Evolutionary conservation across 345 rosid genomes (phyloP), one percentile per base, ranked within the genome.

Genomic region (Hevea brasiliensis): DNA sequence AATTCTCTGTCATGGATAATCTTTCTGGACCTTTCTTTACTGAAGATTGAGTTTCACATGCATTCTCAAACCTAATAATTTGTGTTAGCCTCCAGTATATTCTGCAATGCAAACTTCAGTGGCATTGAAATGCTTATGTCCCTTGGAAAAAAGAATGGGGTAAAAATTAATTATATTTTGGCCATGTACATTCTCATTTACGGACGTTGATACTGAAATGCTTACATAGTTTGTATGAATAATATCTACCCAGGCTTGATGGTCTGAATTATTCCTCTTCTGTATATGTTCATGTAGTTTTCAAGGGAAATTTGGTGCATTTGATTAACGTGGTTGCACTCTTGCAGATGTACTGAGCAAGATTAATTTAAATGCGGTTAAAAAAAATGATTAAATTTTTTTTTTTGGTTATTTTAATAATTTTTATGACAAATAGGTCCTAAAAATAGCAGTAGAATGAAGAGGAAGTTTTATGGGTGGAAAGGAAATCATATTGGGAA

Each of bases 11-110:
- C 21, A 55, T n/a, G 79, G 76, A 72, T 71, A 71, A 41, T 47
- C 58, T 79, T 8, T 79, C 82, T 12, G 76, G 79, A 18, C 82
- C 71, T 13, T 79, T 67, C 45, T 75, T 37, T 13, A 54, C 79
- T 2, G 82, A 75, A 66, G 82, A 71, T 9, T 74, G 32, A 48
- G 61, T 32, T 12, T 23, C 50, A 27, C 77, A 68, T 72, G 73
- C 58, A 75, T 76, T 75, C 59, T 67, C 54, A 32, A 47, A 20
- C 56, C 26, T 37, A 11, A 27, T 75, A 7, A 55, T 37, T 21
- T 51, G 27, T 29, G 35, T 44, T 69, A 10, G 70, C 48, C 4
- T 42, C 21, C 51, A 44, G 42, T 81, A 47, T 75, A 74, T 57
- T 61, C 53, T 70, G 27, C 61, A 29, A 42, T 70, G 62, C 42